Conservation (phyloP, 306 rosid genomes). For the Dryas alaskensis region DNA sequence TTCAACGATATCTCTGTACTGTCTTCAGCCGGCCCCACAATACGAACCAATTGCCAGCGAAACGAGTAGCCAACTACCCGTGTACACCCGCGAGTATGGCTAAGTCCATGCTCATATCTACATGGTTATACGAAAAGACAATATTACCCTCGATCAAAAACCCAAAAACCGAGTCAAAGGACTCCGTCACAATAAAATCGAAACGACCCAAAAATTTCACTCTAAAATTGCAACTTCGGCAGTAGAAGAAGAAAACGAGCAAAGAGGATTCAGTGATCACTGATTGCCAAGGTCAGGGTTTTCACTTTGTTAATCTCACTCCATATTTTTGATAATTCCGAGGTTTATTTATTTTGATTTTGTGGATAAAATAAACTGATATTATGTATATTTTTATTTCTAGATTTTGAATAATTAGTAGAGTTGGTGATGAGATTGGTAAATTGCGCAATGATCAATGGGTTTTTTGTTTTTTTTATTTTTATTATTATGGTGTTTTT, state of each 20-base stretch:
- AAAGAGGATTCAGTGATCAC: constrained; percentile 34
- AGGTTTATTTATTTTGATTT: background rate
- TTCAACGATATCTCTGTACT: background rate
- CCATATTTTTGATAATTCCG: background rate
- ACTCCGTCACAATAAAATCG: constrained; percentile 61
- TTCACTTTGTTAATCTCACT: constrained; percentile 23
- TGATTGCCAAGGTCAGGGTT: constrained; percentile 53
- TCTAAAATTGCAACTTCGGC: constrained; percentile 54
- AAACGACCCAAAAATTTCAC: constrained; percentile 34
- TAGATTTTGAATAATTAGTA: constrained; percentile 10
- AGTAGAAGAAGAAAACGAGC: constrained; percentile 32
- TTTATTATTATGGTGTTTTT: background rate
- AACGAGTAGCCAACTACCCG: background rate
- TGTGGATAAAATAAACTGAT: constrained; percentile 14
- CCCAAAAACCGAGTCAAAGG: constrained; percentile 67
- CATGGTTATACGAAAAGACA: constrained; percentile 34
- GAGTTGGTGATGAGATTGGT: constrained; percentile 39
- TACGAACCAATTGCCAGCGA: constrained; percentile 13
- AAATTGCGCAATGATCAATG: constrained; percentile 31
- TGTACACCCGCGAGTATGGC: constrained; percentile 1
- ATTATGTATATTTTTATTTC: background rate
- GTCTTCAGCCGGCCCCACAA: background rate
- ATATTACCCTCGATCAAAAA: constrained; percentile 39
- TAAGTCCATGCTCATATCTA: constrained; percentile 5
- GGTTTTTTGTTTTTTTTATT: background rate